Percentiles rank a stretch among this genome's conserved stretches.
Conservation (phyloP, 805 yeast species). For the Suhomyces kilbournensis region DNA sequence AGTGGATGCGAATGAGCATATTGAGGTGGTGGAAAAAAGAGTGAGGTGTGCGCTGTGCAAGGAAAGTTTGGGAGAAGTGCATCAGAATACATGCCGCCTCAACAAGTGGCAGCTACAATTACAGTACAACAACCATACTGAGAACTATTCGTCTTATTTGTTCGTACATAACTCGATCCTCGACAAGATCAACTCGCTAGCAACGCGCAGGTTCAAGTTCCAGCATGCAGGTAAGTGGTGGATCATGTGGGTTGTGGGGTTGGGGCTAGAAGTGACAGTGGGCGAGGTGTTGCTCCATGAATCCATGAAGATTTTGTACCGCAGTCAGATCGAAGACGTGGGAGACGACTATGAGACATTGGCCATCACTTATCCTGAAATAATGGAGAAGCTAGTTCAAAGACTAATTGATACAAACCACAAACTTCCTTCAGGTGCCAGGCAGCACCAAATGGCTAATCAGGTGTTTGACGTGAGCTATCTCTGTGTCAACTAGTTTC, state of each 20-base stretch:
- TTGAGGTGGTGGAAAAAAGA: conserved; percentile 1
- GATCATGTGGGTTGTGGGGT: conserved; percentile 34
- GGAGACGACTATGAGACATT: conserved; percentile 17
- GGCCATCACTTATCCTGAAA: conserved; percentile 13
- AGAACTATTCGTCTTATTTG: conserved; percentile 17
- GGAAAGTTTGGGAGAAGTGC: conserved; percentile 38
- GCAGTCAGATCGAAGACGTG: conserved; percentile 3
- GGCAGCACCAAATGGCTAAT: neutral
- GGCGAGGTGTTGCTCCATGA: conserved; percentile 15
- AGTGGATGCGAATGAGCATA: conserved; percentile 21
- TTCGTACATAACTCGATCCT: conserved; percentile 22
- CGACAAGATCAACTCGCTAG: conserved; percentile 41
- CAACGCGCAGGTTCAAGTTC: conserved; percentile 30
- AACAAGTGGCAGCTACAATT: conserved; percentile 11
- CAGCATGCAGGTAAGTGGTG: conserved; percentile 12
- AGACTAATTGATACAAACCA: neutral
- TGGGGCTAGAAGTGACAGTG: conserved; percentile 30
- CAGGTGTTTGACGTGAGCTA: conserved; percentile 23
- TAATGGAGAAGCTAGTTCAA: neutral
- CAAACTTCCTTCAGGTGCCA: neutral
- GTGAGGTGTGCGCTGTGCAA: conserved; percentile 40
- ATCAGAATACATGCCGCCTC: conserved; percentile 5
- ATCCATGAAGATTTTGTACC: conserved; percentile 29
- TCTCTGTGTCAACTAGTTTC: conserved; percentile 6
- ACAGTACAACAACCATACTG: conserved; percentile 4